A percentile compares a stretch with the other conserved stretches of the same genome.
These are phyloP conservation scores for Trichosporon coremiiforme DNA, from an alignment of 1,284 basidiomycete genomes.

Conservation along the genomic window DNA sequence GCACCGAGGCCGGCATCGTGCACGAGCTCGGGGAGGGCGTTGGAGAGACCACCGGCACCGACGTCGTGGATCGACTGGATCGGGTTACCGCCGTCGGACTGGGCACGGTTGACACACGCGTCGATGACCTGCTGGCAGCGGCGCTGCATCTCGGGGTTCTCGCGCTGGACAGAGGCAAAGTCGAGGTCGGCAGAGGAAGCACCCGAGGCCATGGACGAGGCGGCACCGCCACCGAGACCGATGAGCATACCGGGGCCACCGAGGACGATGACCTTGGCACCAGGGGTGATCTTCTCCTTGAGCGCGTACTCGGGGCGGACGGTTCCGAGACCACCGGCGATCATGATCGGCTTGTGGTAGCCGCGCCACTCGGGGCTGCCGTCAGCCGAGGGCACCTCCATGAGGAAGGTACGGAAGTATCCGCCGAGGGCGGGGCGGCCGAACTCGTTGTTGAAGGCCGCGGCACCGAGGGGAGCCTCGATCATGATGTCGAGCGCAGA, in stretches of 20 bases:
- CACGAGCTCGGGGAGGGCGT: conserved; percentile 94
- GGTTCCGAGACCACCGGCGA: conserved; percentile 94
- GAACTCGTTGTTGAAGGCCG: conserved; percentile 98
- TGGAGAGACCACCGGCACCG: conserved; percentile 93
- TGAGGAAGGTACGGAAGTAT: conserved; percentile 80
- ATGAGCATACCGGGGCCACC: conserved; percentile 97
- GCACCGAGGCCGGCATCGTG: conserved; percentile 92
- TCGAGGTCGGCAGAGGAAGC: conserved; percentile 88
- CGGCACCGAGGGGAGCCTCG: conserved; percentile 90
- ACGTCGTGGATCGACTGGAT: conserved; percentile 98
- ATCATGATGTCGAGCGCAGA: conserved; percentile 96
- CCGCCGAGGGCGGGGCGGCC: conserved; percentile 83
- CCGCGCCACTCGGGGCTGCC: conserved; percentile 67
- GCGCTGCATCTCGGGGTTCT: conserved; percentile 98
- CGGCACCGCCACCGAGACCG: conserved; percentile 93
- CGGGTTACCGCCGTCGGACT: conserved; percentile 63
- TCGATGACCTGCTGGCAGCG: conserved; percentile 98
- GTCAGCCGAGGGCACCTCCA: conserved; percentile 66
- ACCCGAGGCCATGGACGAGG: conserved; percentile 87
- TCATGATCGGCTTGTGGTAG: conserved; percentile 99
- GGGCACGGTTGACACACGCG: conserved; percentile 72
- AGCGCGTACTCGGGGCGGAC: conserved; percentile 78
- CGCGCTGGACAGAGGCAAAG: conserved; percentile 95
- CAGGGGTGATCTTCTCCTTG: conserved; percentile 73
- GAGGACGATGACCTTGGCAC: conserved; percentile 88